Evolutionary conservation across 2,329 filamentous ascomycete species (phyloP).

Genomic region (Nemania abortiva): DNA sequence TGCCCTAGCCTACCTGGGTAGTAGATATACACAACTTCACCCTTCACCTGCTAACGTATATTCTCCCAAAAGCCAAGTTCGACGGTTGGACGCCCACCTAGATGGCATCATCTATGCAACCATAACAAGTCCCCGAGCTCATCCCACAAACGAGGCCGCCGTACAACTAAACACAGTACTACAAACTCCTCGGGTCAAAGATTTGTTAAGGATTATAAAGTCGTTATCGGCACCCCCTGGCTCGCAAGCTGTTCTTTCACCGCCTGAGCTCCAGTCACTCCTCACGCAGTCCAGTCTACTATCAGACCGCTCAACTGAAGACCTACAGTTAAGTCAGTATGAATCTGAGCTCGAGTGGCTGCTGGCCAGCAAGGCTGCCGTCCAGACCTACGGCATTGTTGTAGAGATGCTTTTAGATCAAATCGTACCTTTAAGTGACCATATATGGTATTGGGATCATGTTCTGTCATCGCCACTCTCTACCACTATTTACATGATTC

Average conservation of each 20-base stretch:
- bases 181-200: slow-evolving; percentile 66
- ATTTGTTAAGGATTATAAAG: slow-evolving; percentile 76
- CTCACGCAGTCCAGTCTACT: slow-evolving; percentile 73
- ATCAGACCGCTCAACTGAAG: slow-evolving; percentile 48
- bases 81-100: slow-evolving; percentile 73
- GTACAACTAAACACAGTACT: slow-evolving; percentile 63
- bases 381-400: slow-evolving; percentile 88
- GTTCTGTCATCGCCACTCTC: slow-evolving; percentile 82
- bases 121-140: slow-evolving; percentile 57
- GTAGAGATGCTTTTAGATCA: slow-evolving; percentile 83
- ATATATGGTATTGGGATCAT: slow-evolving; percentile 97
- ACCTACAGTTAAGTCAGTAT: slow-evolving; percentile 59
- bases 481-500: slow-evolving; percentile 85
- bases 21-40: slow-evolving; percentile 17
- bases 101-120: slow-evolving; percentile 69
- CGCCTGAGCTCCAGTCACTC: slow-evolving; percentile 69
- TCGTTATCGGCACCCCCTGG: slow-evolving; percentile 77
- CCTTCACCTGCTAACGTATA: slow-evolving; percentile 30
- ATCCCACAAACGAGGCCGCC: slow-evolving; percentile 50
- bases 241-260: slow-evolving; percentile 70
- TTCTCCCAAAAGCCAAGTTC: slow-evolving; percentile 61
- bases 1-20: too few species aligned
- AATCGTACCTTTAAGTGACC: slow-evolving; percentile 84
- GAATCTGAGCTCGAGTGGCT: slow-evolving; percentile 91
- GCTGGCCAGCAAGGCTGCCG: slow-evolving; percentile 87